phyloP scores from a whole-genome alignment of 106 monocot genomes.

The Chionographis japonica region DNA sequence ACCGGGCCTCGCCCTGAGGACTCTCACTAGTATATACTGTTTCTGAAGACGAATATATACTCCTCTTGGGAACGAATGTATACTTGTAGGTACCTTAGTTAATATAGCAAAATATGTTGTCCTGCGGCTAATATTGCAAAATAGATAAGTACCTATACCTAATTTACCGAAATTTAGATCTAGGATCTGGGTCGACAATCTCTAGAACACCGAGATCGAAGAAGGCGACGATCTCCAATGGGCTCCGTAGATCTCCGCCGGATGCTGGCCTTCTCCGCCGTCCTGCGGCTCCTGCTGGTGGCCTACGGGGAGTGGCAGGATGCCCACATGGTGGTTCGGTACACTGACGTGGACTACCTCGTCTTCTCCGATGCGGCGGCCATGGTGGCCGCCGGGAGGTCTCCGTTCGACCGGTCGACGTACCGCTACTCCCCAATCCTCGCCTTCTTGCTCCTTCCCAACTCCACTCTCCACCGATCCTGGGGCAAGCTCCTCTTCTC shows the following conservation, averaged over 20 bases:
- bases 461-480: constrained; percentile 39
- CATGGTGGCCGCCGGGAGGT: constrained; percentile 41
- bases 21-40: too few relatives aligned
- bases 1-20: too few relatives aligned
- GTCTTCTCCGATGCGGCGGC: constrained; percentile 89
- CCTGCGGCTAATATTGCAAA: too few relatives aligned
- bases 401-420: constrained; percentile 74
- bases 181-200: too few relatives aligned
- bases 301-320: constrained; percentile 89
- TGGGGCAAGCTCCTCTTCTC: constrained; percentile 80
- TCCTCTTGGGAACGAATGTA: too few relatives aligned
- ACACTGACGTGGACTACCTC: constrained; percentile 85
- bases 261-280: constrained; percentile 40
- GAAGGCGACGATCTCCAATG: background rate
- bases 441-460: constrained; percentile 58
- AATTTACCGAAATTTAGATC: too few relatives aligned
- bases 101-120: too few relatives aligned
- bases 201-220: too few relatives aligned
- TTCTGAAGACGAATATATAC: too few relatives aligned
- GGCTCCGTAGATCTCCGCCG: constrained; percentile 17
- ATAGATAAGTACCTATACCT: too few relatives aligned
- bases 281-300: constrained; percentile 47
- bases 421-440: constrained; percentile 80
- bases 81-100: too few relatives aligned
- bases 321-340: constrained; percentile 78